Percentiles rank a stretch among this genome's conserved stretches.
phyloP scores from a whole-genome alignment of 495 filamentous ascomycete species.

The Penicillium antarcticum region DNA sequence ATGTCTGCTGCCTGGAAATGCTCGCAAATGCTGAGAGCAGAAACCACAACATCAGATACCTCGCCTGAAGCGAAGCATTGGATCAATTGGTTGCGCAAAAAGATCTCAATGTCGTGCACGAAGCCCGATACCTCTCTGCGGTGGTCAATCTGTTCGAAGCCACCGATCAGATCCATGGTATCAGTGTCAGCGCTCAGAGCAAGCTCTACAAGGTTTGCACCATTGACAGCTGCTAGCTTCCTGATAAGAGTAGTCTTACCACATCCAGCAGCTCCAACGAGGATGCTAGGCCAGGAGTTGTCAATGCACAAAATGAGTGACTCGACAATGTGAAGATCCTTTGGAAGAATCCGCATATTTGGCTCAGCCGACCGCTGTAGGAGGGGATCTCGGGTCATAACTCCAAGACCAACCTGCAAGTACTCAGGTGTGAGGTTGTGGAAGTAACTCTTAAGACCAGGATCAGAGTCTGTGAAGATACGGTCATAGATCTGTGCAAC shows the following conservation, averaged over 20 bases:
- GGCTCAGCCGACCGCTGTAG: slow-evolving; percentile 54
- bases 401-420: slow-evolving; percentile 77
- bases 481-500: slow-evolving; percentile 62
- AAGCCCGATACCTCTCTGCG: slow-evolving; percentile 58
- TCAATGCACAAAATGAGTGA: slow-evolving; percentile 84
- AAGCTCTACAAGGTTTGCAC: slow-evolving; percentile 70
- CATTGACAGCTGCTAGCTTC: slow-evolving; percentile 73
- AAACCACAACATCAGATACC: slow-evolving; percentile 25
- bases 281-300: slow-evolving; percentile 81
- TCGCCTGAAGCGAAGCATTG: slow-evolving; percentile 42
- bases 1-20: slow-evolving; percentile 28
- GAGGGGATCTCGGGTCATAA: slow-evolving; percentile 56
- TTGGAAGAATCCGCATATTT: slow-evolving; percentile 52
- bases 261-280: slow-evolving; percentile 80
- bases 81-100: slow-evolving; percentile 53
- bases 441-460: slow-evolving; percentile 43
- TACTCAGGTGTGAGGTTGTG: slow-evolving; percentile 65
- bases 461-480: slow-evolving; percentile 43
- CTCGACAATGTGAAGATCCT: slow-evolving; percentile 67
- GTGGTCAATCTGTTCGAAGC: slow-evolving; percentile 91
- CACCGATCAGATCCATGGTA: slow-evolving; percentile 93
- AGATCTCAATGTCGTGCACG: slow-evolving; percentile 51
- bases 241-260: slow-evolving; percentile 80
- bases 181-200: slow-evolving; percentile 90
- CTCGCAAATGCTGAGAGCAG: slow-evolving; percentile 34